phyloP scores from a whole-genome alignment of 768 basidiomycete species.

The Infundibulicybe gibba region DNA sequence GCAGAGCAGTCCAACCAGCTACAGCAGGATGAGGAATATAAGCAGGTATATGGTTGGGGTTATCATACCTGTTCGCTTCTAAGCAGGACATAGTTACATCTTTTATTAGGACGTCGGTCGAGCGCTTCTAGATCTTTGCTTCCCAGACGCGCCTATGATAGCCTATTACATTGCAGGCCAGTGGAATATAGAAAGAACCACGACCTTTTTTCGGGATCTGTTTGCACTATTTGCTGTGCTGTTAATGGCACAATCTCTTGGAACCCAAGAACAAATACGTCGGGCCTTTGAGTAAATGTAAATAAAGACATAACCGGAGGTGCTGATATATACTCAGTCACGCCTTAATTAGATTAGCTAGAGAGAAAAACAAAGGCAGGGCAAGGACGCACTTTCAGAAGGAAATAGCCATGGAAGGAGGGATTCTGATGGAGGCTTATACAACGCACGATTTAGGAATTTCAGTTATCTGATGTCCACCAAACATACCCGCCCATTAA shows the following conservation, averaged over 20 bases:
- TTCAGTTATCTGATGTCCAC: conserved; percentile 1
- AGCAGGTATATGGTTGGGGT: conserved; percentile 2
- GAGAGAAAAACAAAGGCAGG: conserved; percentile 10
- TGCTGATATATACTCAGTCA: conserved; percentile 43
- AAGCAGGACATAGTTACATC: conserved; percentile 75
- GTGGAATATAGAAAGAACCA: background rate
- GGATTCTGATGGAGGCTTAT: conserved; percentile 73
- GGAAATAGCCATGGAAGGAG: conserved; percentile 92
- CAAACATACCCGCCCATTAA: conserved; percentile 77
- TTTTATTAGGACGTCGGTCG: conserved; percentile 63
- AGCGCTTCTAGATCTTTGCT: conserved; percentile 74
- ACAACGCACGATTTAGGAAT: conserved; percentile 1
- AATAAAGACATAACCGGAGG: background rate
- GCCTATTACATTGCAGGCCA: background rate
- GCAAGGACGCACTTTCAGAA: conserved; percentile 52
- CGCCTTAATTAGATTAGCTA: conserved; percentile 13
- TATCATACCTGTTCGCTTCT: conserved; percentile 83
- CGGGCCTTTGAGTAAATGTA: conserved; percentile 51
- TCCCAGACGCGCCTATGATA: conserved; percentile 80
- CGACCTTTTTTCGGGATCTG: conserved; percentile 90
- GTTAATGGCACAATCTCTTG: conserved; percentile 98
- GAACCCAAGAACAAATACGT: conserved; percentile 88
- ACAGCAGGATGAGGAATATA: conserved; percentile 9
- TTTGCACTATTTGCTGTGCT: conserved; percentile 95
- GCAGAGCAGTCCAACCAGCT: conserved; percentile 92